These are phyloP conservation scores for Betula pendula DNA, from an alignment of 306 rosid species.

Conservation along the genomic window DNA sequence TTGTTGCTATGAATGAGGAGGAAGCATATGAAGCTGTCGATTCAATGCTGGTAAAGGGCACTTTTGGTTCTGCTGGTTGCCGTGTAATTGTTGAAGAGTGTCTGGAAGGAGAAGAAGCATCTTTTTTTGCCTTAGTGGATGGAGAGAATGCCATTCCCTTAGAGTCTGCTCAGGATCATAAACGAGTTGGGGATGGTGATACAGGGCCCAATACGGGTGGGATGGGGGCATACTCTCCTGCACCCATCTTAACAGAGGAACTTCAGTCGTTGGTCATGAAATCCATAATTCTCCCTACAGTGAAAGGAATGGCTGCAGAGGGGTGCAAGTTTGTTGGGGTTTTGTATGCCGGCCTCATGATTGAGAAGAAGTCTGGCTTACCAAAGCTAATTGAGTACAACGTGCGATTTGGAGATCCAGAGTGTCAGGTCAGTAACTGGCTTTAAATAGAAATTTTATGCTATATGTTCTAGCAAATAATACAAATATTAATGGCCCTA, in stretches of 20 bases:
- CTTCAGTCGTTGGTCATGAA: constrained; percentile 79
- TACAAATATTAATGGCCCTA: neutral
- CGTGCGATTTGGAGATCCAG: constrained; percentile 98
- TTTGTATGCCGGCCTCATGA: constrained; percentile 92
- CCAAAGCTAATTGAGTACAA: constrained; percentile 95
- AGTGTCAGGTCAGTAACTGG: constrained; percentile 79
- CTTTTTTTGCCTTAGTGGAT: constrained; percentile 91
- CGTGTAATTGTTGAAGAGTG: constrained; percentile 81
- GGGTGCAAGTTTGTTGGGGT: constrained; percentile 95
- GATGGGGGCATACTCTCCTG: constrained; percentile 98
- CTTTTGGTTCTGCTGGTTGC: constrained; percentile 87
- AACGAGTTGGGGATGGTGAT: constrained; percentile 93
- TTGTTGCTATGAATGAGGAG: constrained; percentile 72
- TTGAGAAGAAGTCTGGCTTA: constrained; percentile 88
- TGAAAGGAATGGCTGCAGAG: constrained; percentile 89
- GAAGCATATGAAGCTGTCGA: constrained; percentile 95
- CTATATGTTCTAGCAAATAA: neutral
- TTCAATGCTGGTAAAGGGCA: constrained; percentile 81
- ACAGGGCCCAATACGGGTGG: constrained; percentile 98
- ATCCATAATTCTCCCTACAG: constrained; percentile 85
- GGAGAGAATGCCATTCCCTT: constrained; percentile 93
- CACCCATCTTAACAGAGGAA: constrained; percentile 79
- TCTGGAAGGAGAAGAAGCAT: constrained; percentile 95
- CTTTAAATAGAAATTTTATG: constrained; percentile 7
- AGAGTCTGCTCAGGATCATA: constrained; percentile 98